Evolutionary conservation across 805 yeast species (phyloP).

Genomic region (Pichia heedii): DNA sequence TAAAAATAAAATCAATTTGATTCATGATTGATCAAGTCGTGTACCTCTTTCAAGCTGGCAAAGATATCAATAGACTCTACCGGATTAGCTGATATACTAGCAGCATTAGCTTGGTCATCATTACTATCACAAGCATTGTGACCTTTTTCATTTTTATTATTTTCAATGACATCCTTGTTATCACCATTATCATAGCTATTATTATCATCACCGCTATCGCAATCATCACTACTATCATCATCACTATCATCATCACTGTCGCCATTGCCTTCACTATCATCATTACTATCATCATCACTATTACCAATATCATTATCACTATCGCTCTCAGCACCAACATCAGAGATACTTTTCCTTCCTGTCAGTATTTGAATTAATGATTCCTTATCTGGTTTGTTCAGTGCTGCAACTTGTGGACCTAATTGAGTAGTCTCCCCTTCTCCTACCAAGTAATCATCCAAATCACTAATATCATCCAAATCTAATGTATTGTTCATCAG

Average conservation of each 20-base stretch:
- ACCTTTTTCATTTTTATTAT: too few species aligned
- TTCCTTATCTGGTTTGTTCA: slow-evolving; percentile 1
- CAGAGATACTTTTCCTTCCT: not conserved
- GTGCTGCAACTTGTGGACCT: not conserved
- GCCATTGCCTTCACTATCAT: slow-evolving; percentile 6
- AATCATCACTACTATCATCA: slow-evolving; percentile 1
- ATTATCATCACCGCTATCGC: not conserved
- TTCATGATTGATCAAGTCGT: not conserved
- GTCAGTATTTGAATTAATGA: not conserved
- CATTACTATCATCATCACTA: not conserved
- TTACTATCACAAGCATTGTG: too few species aligned
- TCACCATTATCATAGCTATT: not conserved
- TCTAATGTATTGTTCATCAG: slow-evolving; percentile 6
- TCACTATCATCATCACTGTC: slow-evolving; percentile 6
- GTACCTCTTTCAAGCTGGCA: slow-evolving; percentile 1
- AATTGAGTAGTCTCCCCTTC: not conserved
- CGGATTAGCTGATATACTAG: not conserved
- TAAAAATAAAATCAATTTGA: not conserved
- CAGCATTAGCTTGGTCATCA: too few species aligned
- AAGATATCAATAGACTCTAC: slow-evolving; percentile 1
- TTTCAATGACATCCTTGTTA: too few species aligned
- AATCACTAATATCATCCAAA: slow-evolving; percentile 6
- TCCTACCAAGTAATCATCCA: slow-evolving; percentile 7
- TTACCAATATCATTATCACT: slow-evolving; percentile 3
- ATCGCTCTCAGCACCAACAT: not conserved